Evolutionary conservation across 352 stramenopile genomes (phyloP).

Genomic region (Phytopythium helicoides): DNA sequence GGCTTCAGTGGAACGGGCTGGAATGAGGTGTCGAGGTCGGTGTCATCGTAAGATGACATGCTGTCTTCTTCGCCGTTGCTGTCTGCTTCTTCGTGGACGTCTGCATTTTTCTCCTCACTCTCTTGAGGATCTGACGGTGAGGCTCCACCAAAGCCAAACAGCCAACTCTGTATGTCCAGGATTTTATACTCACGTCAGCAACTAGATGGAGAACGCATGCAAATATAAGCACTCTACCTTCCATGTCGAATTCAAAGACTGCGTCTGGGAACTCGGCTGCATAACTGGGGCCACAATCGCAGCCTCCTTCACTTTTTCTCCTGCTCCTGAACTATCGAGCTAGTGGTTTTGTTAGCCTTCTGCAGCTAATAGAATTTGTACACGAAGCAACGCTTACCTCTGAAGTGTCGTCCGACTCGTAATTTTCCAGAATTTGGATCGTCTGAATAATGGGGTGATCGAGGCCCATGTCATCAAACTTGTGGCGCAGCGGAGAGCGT

Average conservation of each 20-base stretch:
- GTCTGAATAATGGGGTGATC: constrained; percentile 53
- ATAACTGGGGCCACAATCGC: too few species aligned
- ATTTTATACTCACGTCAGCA: too few species aligned
- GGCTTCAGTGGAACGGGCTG: constrained; percentile 18
- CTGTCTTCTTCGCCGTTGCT: constrained; percentile 19
- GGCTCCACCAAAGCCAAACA: constrained; percentile 9
- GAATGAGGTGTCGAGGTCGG: constrained; percentile 9
- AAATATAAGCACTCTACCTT: too few species aligned
- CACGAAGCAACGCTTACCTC: background rate
- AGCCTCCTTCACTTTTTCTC: too few species aligned
- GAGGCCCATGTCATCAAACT: constrained; percentile 54
- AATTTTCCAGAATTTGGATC: constrained; percentile 42
- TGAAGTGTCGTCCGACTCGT: constrained; percentile 11
- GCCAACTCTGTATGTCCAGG: constrained; percentile 18
- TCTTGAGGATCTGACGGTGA: background rate
- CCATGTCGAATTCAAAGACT: too few species aligned
- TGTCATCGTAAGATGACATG: constrained; percentile 22
- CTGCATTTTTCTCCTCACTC: constrained; percentile 2
- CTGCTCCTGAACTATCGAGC: too few species aligned
- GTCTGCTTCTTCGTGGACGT: constrained; percentile 16
- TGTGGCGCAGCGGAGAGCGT: constrained; percentile 56
- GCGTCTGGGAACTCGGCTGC: too few species aligned
- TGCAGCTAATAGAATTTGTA: background rate
- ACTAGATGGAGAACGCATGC: too few species aligned
- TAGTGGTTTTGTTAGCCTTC: too few species aligned